A percentile compares a stretch with the other conserved stretches of the same genome.
phyloP scores from a whole-genome alignment of 768 basidiomycete species.

The Lyophyllum semitale region DNA sequence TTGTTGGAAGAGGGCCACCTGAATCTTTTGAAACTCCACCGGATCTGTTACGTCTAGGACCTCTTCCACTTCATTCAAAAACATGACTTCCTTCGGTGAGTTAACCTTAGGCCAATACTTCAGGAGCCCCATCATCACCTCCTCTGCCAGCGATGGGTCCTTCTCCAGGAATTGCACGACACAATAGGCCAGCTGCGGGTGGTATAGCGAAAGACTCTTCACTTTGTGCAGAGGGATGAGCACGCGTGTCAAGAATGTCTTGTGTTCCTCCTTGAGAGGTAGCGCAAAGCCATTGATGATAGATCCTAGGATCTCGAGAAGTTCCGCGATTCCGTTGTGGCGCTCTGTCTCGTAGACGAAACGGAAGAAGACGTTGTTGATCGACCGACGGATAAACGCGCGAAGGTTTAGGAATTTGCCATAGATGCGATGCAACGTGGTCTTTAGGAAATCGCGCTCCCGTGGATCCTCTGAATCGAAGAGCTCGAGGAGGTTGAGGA shows the following conservation, averaged over 20 bases:
- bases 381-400: constrained; percentile 97
- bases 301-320: constrained; percentile 96
- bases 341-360: constrained; percentile 99
- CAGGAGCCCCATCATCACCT: constrained; percentile 94
- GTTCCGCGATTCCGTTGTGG: constrained; percentile 98
- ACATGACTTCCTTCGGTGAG: constrained; percentile 99
- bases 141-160: constrained; percentile 88
- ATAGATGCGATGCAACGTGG: constrained; percentile 97
- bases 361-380: constrained; percentile 99
- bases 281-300: constrained; percentile 99
- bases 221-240: constrained; percentile 97
- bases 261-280: constrained; percentile 98
- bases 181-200: constrained; percentile 99
- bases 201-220: constrained; percentile 95
- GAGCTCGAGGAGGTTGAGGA: constrained; percentile 93
- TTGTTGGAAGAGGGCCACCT: constrained; percentile 89
- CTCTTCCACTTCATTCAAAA: constrained; percentile 98
- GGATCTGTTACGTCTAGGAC: constrained; percentile 98
- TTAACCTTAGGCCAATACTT: constrained; percentile 99
- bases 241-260: constrained; percentile 92
- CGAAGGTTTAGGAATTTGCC: constrained; percentile 99
- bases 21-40: constrained; percentile 94
- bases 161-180: constrained; percentile 99
- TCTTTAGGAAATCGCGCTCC: constrained; percentile 99
- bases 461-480: constrained; percentile 99